phyloP scores from a whole-genome alignment of 352 stramenopile genomes.

The Globisporangium sylvaticum region DNA sequence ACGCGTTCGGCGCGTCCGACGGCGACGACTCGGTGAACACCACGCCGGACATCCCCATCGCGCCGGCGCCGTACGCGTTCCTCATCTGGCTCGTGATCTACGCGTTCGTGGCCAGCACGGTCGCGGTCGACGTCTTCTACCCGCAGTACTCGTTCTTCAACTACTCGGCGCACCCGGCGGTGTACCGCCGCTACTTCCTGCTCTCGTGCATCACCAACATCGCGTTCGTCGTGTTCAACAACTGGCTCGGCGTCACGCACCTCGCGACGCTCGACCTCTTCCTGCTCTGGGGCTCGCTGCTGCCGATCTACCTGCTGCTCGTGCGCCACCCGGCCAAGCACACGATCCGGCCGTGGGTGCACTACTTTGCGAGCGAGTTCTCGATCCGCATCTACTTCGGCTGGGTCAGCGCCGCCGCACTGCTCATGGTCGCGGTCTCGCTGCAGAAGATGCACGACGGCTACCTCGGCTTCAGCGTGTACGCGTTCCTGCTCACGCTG shows the following conservation, averaged over 20 bases:
- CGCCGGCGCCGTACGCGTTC: constrained; percentile 40
- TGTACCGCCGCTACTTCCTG: constrained; percentile 51
- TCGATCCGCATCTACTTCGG: constrained; percentile 53
- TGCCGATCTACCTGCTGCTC: constrained; percentile 54
- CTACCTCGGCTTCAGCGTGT: constrained; percentile 48
- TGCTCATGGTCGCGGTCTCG: constrained; percentile 40
- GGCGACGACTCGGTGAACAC: neutral
- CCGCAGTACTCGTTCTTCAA: constrained; percentile 54
- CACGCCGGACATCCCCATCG: constrained; percentile 32
- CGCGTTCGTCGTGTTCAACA: constrained; percentile 38
- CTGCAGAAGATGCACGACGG: constrained; percentile 42
- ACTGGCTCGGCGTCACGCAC: constrained; percentile 20
- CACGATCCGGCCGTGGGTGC: constrained; percentile 37
- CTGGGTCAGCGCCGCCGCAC: constrained; percentile 43
- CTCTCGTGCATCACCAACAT: constrained; percentile 50
- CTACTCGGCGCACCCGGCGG: constrained; percentile 39
- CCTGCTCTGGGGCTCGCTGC: constrained; percentile 40
- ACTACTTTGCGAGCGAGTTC: constrained; percentile 59
- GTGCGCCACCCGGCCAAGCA: constrained; percentile 44
- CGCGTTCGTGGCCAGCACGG: constrained; percentile 36
- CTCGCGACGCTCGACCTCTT: constrained; percentile 20
- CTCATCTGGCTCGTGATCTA: constrained; percentile 60
- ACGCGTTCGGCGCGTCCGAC: constrained; percentile 4
- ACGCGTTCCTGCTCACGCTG: constrained; percentile 33
- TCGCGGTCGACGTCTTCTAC: constrained; percentile 49